Base-by-base conservation (phyloP, 768 basidiomycete species). In the Tricholoma sp. region DNA sequence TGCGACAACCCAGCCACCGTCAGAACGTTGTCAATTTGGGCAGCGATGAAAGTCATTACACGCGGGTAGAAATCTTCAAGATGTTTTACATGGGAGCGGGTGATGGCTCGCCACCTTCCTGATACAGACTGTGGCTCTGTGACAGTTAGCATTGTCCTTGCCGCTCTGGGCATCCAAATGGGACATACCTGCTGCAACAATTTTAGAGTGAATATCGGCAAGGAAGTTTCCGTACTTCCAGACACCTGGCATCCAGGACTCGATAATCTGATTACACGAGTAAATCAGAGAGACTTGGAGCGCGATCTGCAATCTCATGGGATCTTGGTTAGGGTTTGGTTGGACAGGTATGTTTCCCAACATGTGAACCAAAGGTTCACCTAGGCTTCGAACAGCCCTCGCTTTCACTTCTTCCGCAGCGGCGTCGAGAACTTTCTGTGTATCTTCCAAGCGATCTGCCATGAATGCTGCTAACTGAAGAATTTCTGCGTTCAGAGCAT, bases 401-500 rank as follows among this genome's bases (percentile, higher is more conserved):
- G 20, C 6, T 11, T 28, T 15, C 7, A 17, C 18, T 45, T 51
- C 53, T n/a, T 48, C 53, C 9, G 11, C 1, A 7, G 2, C 42
- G 12, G 45, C 24, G 58, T 28, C 18, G 37, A 31, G 11, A 41
- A 39, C 36, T 12, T 33, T 39, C 4, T 17, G 6, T 20, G 50
- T 18, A 47, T 45, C 57, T 3, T 50, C 18, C 59, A 70, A 64
- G 4, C 58, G 57, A 55, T 80, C 79, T 0, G 77, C 72, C 50
- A 82, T 74, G 61, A 74, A 70, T 24, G 78, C 76, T 3, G 75
- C 64, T 11, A 69, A 67, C 57, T 82, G 81, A 37, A 77, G 67
- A 20, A 81, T 77, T 60, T 82, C 81, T 20, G 68, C 65, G 58
- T 82, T 82, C 56, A 82, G 62, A 0, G 68, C 65, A 28, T 80